phyloP scores from a whole-genome alignment of 495 filamentous ascomycete genomes.

The Podospora anserina region DNA sequence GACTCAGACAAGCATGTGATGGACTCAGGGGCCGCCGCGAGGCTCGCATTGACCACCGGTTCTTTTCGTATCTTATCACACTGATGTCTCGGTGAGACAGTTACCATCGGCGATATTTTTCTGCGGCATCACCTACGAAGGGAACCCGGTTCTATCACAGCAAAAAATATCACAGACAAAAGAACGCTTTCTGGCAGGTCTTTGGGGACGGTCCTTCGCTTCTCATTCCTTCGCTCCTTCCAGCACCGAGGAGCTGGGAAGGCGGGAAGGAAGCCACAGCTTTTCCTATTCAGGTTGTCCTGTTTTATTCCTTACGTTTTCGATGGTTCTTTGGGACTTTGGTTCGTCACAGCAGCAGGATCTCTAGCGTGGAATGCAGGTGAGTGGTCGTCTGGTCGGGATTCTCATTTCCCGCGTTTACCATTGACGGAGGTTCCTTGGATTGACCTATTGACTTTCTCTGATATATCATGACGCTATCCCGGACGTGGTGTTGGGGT shows the following conservation, averaged over 20 bases:
- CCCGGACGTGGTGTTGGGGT: not conserved
- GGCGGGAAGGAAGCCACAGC: not conserved
- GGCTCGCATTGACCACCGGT: constrained; percentile 4
- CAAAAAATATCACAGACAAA: not conserved
- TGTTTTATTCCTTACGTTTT: not conserved
- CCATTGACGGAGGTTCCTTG: not conserved
- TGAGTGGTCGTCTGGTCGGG: not conserved
- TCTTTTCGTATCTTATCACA: not conserved
- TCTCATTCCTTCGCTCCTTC: constrained; percentile 5
- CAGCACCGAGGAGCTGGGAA: constrained; percentile 17
- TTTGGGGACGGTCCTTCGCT: not conserved
- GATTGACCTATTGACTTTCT: not conserved
- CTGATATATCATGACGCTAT: not conserved
- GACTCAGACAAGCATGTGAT: constrained; percentile 13
- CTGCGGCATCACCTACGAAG: not conserved
- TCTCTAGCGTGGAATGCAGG: not conserved
- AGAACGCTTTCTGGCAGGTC: not conserved
- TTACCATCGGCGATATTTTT: not conserved
- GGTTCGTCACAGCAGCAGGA: not conserved
- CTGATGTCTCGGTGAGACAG: not conserved
- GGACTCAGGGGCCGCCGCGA: not conserved
- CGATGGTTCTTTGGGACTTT: not conserved
- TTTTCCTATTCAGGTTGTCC: not conserved
- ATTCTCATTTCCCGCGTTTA: not conserved
- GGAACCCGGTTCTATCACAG: not conserved